These are phyloP conservation scores for Yamadazyma oceani DNA, from an alignment of 1,139 yeast species.

Conservation along the genomic window DNA sequence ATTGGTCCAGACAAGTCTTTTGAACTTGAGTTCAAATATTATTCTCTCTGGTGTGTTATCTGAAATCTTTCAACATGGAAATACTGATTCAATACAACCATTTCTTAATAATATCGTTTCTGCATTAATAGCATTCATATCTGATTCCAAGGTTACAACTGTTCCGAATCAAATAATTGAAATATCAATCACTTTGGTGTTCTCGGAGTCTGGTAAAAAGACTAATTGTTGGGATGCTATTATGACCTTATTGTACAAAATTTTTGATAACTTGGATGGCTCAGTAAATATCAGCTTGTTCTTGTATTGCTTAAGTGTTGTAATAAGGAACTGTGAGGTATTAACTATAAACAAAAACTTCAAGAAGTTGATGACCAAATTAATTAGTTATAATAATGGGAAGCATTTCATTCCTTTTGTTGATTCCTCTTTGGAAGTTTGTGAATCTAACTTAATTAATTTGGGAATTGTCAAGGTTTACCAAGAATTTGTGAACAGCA, in stretches of 20 bases:
- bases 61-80: constrained; percentile 62
- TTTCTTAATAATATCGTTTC: constrained; percentile 29
- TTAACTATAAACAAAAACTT: constrained; percentile 50
- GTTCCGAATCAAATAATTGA: constrained; percentile 21
- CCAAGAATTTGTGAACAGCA: constrained; percentile 48
- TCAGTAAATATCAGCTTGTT: constrained; percentile 28
- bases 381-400: constrained; percentile 31
- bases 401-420: constrained; percentile 49
- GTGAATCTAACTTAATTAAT: constrained; percentile 44
- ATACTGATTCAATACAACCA: constrained; percentile 50
- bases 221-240: constrained; percentile 45
- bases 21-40: constrained; percentile 13
- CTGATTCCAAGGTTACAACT: constrained; percentile 9
- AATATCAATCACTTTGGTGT: constrained; percentile 44
- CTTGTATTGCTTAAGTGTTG: constrained; percentile 43
- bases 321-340: constrained; percentile 57
- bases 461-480: constrained; percentile 47
- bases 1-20: constrained; percentile 40
- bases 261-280: constrained; percentile 6
- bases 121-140: not conserved
- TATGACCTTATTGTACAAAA: constrained; percentile 14
- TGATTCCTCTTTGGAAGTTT: constrained; percentile 42
- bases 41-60: constrained; percentile 60
- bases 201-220: constrained; percentile 70
- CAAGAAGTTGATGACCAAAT: constrained; percentile 37